Percentiles rank a stretch among this genome's conserved stretches.
These are phyloP conservation scores for Arabidopsis suecica DNA, from an alignment of 345 rosid species.

Conservation along the genomic window DNA sequence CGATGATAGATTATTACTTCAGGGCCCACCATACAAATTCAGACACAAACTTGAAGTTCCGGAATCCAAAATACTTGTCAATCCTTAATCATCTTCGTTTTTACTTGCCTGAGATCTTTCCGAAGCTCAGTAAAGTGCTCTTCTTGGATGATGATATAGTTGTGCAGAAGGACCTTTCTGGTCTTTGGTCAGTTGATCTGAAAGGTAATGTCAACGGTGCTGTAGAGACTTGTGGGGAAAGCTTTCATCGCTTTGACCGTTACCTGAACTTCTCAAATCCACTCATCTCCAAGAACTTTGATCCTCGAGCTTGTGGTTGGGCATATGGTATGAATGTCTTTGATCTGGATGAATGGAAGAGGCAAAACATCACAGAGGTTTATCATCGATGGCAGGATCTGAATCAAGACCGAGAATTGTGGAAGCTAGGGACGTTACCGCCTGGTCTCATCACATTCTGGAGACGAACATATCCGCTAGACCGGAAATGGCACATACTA, in stretches of 20 bases:
- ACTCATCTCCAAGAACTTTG: conserved; percentile 80
- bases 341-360: conserved; percentile 87
- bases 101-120: conserved; percentile 95
- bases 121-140: conserved; percentile 59
- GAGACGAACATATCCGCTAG: conserved; percentile 62
- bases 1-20: conserved; percentile 95
- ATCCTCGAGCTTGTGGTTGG: conserved; percentile 99
- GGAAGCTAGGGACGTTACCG: conserved; percentile 88
- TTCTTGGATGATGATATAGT: conserved; percentile 97
- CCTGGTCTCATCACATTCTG: conserved; percentile 87
- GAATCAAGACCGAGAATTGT: conserved; percentile 72
- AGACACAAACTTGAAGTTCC: conserved; percentile 70
- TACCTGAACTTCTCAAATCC: conserved; percentile 99
- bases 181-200: conserved; percentile 87
- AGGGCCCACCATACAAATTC: conserved; percentile 56
- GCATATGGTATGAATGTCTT: conserved; percentile 98
- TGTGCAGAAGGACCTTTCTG: conserved; percentile 86
- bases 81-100: conserved; percentile 57
- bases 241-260: conserved; percentile 64
- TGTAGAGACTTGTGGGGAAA: conserved; percentile 98
- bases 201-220: conserved; percentile 98
- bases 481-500: conserved; percentile 73
- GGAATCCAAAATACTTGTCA: conserved; percentile 96
- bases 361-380: conserved; percentile 84
- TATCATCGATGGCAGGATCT: conserved; percentile 96